These are phyloP conservation scores for Cladophialophora carrionii DNA, from an alignment of 2,329 filamentous ascomycete genomes.

Conservation along the genomic window DNA sequence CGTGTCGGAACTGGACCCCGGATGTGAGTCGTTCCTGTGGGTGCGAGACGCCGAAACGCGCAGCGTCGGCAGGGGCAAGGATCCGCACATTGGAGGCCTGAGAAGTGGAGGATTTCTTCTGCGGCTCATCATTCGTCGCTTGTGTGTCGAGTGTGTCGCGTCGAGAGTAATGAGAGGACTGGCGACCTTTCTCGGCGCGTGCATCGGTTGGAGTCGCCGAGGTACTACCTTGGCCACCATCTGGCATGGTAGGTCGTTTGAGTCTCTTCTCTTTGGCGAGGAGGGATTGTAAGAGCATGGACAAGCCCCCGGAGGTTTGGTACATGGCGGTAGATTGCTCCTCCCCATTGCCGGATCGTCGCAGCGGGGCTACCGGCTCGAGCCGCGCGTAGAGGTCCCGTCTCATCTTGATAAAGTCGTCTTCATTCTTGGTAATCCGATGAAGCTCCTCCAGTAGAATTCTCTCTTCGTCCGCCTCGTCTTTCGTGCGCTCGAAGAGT, in stretches of 20 bases:
- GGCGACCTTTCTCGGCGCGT: conserved; percentile 32
- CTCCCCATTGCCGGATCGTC: conserved; percentile 58
- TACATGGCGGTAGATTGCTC: conserved; percentile 60
- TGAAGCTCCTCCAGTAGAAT: conserved; percentile 86
- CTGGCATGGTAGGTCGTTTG: conserved; percentile 74
- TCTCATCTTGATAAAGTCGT: conserved; percentile 83
- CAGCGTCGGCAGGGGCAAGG: conserved; percentile 74
- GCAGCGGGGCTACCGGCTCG: conserved; percentile 74
- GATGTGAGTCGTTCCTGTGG: conserved; percentile 82
- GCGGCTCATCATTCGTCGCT: conserved; percentile 40
- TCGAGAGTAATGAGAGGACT: conserved; percentile 41
- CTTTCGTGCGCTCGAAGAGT: conserved; percentile 75
- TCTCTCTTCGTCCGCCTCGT: conserved; percentile 91
- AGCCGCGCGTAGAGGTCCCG: conserved; percentile 84
- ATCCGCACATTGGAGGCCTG: conserved; percentile 63
- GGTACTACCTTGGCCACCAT: conserved; percentile 60
- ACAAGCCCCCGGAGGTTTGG: conserved; percentile 78
- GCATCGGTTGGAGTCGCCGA: conserved; percentile 45
- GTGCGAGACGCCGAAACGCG: conserved; percentile 79
- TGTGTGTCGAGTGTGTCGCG: conserved; percentile 37
- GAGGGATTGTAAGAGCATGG: conserved; percentile 78
- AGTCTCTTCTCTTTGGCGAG: conserved; percentile 83
- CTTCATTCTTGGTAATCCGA: conserved; percentile 83
- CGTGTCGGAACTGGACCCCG: conserved; percentile 85
- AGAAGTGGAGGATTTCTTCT: conserved; percentile 45